Percentiles rank a stretch among this genome's conserved stretches.
These are phyloP conservation scores for Apiospora phragmitis DNA, from an alignment of 2,329 filamentous ascomycete genomes.

Conservation along the genomic window DNA sequence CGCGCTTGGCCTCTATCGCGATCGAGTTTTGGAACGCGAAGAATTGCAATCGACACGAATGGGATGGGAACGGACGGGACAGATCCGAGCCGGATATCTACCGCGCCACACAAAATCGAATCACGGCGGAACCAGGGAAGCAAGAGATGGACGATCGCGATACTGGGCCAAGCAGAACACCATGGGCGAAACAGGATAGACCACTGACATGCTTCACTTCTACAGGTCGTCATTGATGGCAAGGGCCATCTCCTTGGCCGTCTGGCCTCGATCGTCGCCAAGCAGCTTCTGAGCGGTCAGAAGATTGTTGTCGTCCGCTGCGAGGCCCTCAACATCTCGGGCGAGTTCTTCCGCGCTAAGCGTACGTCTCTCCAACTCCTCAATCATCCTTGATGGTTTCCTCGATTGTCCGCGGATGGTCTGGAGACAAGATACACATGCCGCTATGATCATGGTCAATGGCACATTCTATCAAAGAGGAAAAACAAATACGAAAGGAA, in stretches of 20 bases:
- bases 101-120: background rate
- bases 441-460: background rate
- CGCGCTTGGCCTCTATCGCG: conserved; percentile 1
- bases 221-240: conserved; percentile 97
- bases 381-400: conserved; percentile 14
- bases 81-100: background rate
- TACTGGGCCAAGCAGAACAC: background rate
- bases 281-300: conserved; percentile 98
- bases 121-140: background rate
- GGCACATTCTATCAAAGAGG: background rate
- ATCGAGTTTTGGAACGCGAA: background rate
- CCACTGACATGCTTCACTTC: background rate
- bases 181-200: background rate
- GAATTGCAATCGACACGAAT: background rate
- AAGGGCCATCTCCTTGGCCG: conserved; percentile 99
- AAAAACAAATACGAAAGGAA: background rate
- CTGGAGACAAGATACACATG: background rate
- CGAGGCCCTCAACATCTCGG: conserved; percentile 99
- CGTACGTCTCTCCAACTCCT: conserved; percentile 70
- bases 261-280: conserved; percentile 95
- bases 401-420: background rate
- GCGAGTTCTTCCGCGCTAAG: conserved; percentile 99
- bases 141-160: conserved; percentile 4
- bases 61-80: background rate
- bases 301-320: conserved; percentile 99